phyloP scores from a whole-genome alignment of 768 basidiomycete species.

The Royoungia palumana region DNA sequence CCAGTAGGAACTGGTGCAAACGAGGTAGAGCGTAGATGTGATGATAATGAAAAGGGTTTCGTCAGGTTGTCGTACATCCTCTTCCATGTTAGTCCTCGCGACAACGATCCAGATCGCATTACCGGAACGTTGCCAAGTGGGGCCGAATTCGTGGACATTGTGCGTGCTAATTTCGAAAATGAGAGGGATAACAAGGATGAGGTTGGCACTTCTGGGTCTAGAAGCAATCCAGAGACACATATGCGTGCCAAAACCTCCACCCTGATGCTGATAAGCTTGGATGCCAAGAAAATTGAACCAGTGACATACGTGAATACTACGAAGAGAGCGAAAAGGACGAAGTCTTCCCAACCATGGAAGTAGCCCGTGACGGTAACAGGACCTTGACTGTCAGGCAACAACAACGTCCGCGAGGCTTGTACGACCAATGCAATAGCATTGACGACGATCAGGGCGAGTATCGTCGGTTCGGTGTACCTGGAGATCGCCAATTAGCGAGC shows the following conservation, averaged over 20 bases:
- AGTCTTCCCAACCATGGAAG: constrained; percentile 90
- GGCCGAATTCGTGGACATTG: too few species aligned
- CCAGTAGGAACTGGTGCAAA: constrained; percentile 12
- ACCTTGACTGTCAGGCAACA: constrained; percentile 40
- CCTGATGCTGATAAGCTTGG: constrained; percentile 35
- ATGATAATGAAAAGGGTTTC: constrained; percentile 52
- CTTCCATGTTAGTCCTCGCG: constrained; percentile 43
- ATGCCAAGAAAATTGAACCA: constrained; percentile 23
- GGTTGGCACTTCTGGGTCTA: constrained; percentile 74
- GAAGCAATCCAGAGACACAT: constrained; percentile 81
- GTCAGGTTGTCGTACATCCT: constrained; percentile 45
- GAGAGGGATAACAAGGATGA: constrained; percentile 39
- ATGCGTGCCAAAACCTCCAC: constrained; percentile 87
- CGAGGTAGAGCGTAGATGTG: constrained; percentile 17
- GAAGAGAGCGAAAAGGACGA: constrained; percentile 79
- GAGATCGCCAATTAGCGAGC: neutral
- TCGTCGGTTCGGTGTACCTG: constrained; percentile 84
- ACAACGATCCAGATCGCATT: constrained; percentile 31
- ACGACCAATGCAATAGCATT: constrained; percentile 80
- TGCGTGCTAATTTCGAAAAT: too few species aligned
- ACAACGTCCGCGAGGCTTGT: constrained; percentile 66
- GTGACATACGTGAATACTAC: constrained; percentile 70
- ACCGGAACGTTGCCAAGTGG: too few species aligned
- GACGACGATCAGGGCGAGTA: constrained; percentile 78
- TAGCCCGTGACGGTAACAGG: constrained; percentile 49